Percentiles rank a stretch among this genome's conserved stretches.
Conservation (phyloP, 2,329 filamentous ascomycete species). For the Zasmidium citrigriseum region DNA sequence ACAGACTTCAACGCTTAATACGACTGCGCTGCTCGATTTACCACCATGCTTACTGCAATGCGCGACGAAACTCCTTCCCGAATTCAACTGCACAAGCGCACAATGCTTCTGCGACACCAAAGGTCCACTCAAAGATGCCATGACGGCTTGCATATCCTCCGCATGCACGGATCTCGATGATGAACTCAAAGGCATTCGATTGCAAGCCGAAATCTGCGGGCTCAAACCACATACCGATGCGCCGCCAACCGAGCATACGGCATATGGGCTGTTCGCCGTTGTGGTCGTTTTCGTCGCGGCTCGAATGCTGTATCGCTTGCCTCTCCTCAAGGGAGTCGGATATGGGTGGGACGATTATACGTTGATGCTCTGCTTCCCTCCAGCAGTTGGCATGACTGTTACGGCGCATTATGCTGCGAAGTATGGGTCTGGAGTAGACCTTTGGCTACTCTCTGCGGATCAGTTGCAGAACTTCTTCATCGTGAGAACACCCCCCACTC, state of each 20-base stretch:
- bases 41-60: conserved; percentile 7
- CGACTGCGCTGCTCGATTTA: background rate
- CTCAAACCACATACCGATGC: background rate
- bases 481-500: background rate
- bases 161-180: background rate
- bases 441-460: background rate
- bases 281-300: conserved; percentile 5
- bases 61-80: conserved; percentile 2
- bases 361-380: conserved; percentile 3
- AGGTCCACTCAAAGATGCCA: background rate
- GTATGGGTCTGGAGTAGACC: conserved; percentile 8
- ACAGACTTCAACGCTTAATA: background rate
- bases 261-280: conserved; percentile 4
- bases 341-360: conserved; percentile 10
- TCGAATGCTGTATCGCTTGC: conserved; percentile 5
- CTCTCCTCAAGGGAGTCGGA: conserved; percentile 3
- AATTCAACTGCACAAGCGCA: conserved; percentile 5
- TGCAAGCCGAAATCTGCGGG: conserved; percentile 2
- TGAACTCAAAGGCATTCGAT: background rate
- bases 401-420: conserved; percentile 2
- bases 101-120: background rate
- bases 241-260: background rate
- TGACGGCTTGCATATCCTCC: background rate
- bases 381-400: conserved; percentile 5
- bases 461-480: conserved; percentile 3